Evolutionary conservation across 1,139 yeast genomes (phyloP), one percentile per base, ranked within the genome.

Genomic region (Kodamaea suecica): DNA sequence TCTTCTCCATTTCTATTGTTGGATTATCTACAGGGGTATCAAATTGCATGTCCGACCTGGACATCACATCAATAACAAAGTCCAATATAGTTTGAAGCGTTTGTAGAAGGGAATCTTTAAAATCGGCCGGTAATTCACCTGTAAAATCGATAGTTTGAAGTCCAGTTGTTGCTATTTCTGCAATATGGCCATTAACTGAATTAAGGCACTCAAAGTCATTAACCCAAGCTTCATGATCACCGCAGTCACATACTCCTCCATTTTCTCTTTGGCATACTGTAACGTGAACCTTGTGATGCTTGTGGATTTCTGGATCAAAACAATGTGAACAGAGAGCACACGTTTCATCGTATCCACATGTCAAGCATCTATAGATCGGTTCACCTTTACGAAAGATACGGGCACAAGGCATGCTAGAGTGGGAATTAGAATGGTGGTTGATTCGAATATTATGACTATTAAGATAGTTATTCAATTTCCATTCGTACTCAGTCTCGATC

Each of bases 301-400:
- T 55, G 58, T 92, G 98, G 38, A 73, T 70, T 4, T 76, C 79
- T 3, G 80, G 78, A 37, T 79, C 77, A 59, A 70, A 92, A 54
- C 98, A 92, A 44, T 73, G 67, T 6, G 81, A 73, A 53, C 98
- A 92, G 17, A 92, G 61, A 0, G 92, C 95, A 59, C 95, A 84
- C 0, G 95, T 81, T 34, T 85, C 95, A 53, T 86, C 95, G 35
- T 74, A 72, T 0, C 88, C 92, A 59, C 96, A 87, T 0, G 95
- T 85, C 30, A 68, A 76, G 52, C 96, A 87, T 30, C 94, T 66
- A 53, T 84, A 84, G 3, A 88, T 83, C 0, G 95, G 92, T 50
- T 87, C 95, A n/a, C 95, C 95, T 36, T 79, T 76, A 30, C 78
- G 68, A 49, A 87, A 84, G 35, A 81, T 78, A 23, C 84, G 66